Evolutionary conservation across 2,329 filamentous ascomycete genomes (phyloP).

Genomic region (Dactylellina parvicollis): DNA sequence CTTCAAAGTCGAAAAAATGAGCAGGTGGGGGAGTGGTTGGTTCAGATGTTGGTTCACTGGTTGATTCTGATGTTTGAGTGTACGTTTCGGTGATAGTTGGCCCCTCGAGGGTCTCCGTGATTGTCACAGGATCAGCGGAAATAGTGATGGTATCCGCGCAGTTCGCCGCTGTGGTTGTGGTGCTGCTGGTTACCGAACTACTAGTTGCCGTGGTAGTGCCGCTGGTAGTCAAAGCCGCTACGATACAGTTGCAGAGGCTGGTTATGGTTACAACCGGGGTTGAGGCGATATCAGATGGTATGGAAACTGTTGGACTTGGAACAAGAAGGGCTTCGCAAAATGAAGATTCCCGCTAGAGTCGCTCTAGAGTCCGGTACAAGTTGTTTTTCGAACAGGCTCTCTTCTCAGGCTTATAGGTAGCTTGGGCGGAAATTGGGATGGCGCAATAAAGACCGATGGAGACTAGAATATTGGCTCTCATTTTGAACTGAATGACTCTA

Average conservation of each 20-base stretch:
- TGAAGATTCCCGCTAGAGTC: conserved; percentile 32
- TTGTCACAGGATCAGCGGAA: conserved; percentile 2
- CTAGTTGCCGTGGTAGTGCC: conserved; percentile 11
- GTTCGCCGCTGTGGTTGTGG: not conserved
- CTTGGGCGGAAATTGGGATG: conserved; percentile 1
- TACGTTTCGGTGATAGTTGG: conserved; percentile 18
- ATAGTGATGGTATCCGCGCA: conserved; percentile 22
- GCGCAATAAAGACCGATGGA: conserved; percentile 8
- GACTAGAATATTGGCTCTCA: conserved; percentile 12
- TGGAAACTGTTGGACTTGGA: conserved; percentile 30
- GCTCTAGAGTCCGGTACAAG: conserved; percentile 35
- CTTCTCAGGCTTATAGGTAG: conserved; percentile 1
- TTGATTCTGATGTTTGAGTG: conserved; percentile 8
- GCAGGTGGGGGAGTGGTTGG: conserved; percentile 2
- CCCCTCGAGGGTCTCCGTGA: conserved; percentile 4
- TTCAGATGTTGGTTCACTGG: not conserved
- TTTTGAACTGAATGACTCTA: conserved; percentile 1
- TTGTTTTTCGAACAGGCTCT: conserved; percentile 28
- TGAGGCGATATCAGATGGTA: conserved; percentile 27
- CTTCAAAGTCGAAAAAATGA: conserved; percentile 6
- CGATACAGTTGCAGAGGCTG: conserved; percentile 35
- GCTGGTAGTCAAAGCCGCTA: conserved; percentile 4
- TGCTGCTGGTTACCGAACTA: too few species aligned
- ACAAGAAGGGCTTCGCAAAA: conserved; percentile 28
- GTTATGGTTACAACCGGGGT: conserved; percentile 38